Evolutionary conservation across 1,284 basidiomycete genomes (phyloP).

Genomic region (Takashimella koratensis): DNA sequence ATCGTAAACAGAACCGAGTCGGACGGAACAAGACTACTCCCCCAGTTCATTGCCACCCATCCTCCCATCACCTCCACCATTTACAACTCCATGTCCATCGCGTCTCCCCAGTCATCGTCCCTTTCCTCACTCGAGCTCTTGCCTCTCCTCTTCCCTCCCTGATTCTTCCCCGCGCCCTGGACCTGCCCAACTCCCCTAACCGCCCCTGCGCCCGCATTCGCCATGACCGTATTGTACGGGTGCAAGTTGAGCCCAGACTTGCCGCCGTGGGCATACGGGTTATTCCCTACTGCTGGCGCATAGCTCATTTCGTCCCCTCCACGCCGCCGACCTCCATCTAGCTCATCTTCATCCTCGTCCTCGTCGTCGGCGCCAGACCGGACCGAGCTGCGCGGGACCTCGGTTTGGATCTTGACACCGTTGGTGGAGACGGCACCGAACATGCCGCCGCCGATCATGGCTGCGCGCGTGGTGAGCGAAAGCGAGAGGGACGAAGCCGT

Average conservation of each 20-base stretch:
- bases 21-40: no score
- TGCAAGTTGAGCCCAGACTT: neutral
- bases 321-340: neutral
- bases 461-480: constrained; percentile 26
- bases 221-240: neutral
- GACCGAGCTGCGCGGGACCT: constrained; percentile 29
- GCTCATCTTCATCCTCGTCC: constrained; percentile 36
- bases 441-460: constrained; percentile 43
- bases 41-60: no score
- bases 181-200: neutral
- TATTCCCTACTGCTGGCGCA: no score
- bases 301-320: neutral
- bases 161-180: neutral
- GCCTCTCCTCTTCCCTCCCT: no score
- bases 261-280: neutral
- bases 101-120: constrained; percentile 25
- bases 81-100: constrained; percentile 24
- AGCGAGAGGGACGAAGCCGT: constrained; percentile 8
- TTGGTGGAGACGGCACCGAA: constrained; percentile 24
- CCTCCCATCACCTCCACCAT: no score
- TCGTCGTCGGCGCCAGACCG: constrained; percentile 36
- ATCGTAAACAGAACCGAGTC: no score
- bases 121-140: constrained; percentile 34
- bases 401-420: constrained; percentile 21
- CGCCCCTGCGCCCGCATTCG: neutral